Base-by-base conservation (phyloP, 345 rosid genomes). In the Camelina neglecta region DNA sequence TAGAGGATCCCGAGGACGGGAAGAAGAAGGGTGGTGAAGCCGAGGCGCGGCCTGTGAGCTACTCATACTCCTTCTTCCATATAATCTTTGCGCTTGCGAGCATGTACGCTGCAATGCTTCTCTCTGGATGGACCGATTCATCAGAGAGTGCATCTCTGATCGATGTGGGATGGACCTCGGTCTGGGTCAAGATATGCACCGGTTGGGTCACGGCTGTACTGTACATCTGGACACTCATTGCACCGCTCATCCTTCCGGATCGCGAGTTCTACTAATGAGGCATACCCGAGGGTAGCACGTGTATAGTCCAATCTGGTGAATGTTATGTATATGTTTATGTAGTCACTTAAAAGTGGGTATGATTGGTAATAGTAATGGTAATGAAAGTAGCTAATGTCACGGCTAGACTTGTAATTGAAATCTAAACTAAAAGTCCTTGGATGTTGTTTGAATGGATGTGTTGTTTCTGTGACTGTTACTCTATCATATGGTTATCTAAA, bases 71-170 rank as follows among this genome's bases (percentile, higher is more conserved):
- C 3, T 95, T 95, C 88, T 95, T 92, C 86, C 98, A 86, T 88
- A 81, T 90, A 79, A 90, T 95, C 63, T 95, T 95, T 67, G 96
- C 97, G 12, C 84, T 95, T 38, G 98, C 97, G 6, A 95, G 98
- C 86, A 95, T 95, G 98, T 95, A 95, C 78, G 83, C 99, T 0
- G 97, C 93, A 26, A 95, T 95, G 99, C 98, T 95, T 76, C 93
- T 95, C 61, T 90, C 98, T 0, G 97, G 92, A 69, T 95, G 99
- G 99, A 88, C 96, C 15, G 89, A 81, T 81, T 76, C 93, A 6
- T 81, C 94, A 1, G 96, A 92, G 67, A 88, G 87, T 80, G 82
- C 89, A 2, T 85, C 88, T 73, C 88, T 92, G 51, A 81, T 92
- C 11, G 97, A 95, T 11, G 97, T 95, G 47, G 98, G 97, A 41